Conservation (phyloP, 345 rosid genomes). For the Gossypium herbaceum region DNA sequence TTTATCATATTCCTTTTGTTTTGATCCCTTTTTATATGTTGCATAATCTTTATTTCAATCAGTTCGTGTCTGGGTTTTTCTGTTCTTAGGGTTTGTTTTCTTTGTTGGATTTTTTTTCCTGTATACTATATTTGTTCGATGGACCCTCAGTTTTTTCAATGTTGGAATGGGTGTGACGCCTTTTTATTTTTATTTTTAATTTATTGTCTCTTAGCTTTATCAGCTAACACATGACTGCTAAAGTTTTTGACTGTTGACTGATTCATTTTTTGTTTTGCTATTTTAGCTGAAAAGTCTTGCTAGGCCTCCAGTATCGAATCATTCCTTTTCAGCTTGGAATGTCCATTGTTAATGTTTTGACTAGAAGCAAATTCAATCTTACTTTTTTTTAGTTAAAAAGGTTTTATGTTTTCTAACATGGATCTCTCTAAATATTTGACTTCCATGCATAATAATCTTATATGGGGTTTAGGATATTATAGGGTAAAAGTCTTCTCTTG, state of each 20-base stretch:
- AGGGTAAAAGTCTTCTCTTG: constrained; percentile 7
- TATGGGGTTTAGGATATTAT: not conserved
- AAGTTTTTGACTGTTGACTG: constrained; percentile 1
- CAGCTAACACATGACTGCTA: not conserved
- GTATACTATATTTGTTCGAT: constrained; percentile 16
- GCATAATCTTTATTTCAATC: constrained; percentile 10
- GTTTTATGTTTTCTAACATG: not conserved
- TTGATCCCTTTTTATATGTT: not conserved
- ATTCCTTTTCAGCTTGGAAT: constrained; percentile 11
- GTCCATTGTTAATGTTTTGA: constrained; percentile 27
- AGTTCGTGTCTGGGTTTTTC: not conserved
- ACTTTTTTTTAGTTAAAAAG: not conserved
- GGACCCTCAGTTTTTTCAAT: constrained; percentile 17
- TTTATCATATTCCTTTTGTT: constrained; percentile 17
- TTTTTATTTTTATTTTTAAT: not conserved
- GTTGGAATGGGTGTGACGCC: not conserved
- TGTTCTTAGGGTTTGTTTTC: not conserved
- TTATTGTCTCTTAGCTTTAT: constrained; percentile 1
- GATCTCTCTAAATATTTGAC: not conserved
- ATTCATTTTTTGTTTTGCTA: not conserved
- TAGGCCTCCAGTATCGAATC: constrained; percentile 10
- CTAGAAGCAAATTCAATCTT: not conserved
- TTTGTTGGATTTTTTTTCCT: not conserved
- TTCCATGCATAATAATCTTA: not conserved
- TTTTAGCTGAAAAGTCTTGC: constrained; percentile 20